These are phyloP conservation scores for Paecilomyces formosus DNA, from an alignment of 2,329 filamentous ascomycete species.

Conservation along the genomic window DNA sequence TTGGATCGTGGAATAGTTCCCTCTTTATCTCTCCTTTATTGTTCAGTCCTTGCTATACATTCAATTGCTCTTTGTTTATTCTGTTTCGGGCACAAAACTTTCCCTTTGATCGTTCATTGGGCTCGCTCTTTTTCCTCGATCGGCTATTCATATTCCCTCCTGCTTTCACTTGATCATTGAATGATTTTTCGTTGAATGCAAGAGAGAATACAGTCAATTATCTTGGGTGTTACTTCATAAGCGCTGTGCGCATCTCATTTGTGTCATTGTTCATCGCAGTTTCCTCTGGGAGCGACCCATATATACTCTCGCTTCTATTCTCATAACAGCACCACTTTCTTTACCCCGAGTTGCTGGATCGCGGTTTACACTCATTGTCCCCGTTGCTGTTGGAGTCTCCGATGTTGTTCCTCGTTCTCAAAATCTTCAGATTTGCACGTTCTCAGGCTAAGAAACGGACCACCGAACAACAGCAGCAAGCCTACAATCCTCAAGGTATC, in stretches of 20 bases:
- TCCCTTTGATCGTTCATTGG: not conserved
- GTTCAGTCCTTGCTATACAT: not conserved
- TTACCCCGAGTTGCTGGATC: not conserved
- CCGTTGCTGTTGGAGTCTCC: not conserved
- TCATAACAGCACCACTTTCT: not conserved
- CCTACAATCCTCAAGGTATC: slow-evolving; percentile 1
- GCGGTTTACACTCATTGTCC: not conserved
- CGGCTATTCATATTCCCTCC: not conserved
- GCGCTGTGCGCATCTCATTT: not conserved
- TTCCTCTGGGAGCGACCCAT: not conserved
- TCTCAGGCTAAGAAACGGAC: slow-evolving; percentile 21
- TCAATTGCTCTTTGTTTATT: not conserved
- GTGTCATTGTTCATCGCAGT: not conserved
- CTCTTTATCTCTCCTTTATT: not conserved
- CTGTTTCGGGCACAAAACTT: not conserved
- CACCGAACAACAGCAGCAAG: slow-evolving; percentile 10
- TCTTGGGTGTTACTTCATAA: not conserved
- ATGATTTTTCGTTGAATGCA: not conserved
- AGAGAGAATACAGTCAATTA: not conserved
- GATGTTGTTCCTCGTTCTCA: slow-evolving; percentile 9
- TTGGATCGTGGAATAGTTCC: not conserved
- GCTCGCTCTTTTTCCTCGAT: not conserved
- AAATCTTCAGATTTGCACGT: slow-evolving; percentile 19
- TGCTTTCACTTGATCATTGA: not conserved
- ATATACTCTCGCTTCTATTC: not conserved